A percentile compares a stretch with the other conserved stretches of the same genome.
phyloP scores from a whole-genome alignment of 192 early-diverging fungal genomes.

The Funneliformis mosseae region DNA sequence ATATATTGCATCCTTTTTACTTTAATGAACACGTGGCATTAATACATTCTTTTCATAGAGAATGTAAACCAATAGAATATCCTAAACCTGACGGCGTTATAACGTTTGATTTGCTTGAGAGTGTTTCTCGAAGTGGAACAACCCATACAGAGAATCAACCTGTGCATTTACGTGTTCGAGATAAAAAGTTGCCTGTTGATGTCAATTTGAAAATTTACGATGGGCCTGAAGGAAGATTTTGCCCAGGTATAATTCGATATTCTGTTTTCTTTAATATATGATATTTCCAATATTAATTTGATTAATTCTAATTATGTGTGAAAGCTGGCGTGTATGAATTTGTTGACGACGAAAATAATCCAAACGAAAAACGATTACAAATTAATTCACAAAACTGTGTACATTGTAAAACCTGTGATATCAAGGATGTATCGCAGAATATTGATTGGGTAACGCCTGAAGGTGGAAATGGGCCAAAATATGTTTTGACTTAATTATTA shows the following conservation, averaged over 20 bases:
- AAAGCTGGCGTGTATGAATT: slow-evolving; percentile 96
- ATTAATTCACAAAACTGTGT: slow-evolving; percentile 98
- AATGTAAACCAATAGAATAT: slow-evolving; percentile 87
- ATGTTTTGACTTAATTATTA: slow-evolving; percentile 37
- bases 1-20: neutral
- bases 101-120: slow-evolving; percentile 94
- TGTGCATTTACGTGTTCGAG: slow-evolving; percentile 82
- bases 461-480: slow-evolving; percentile 49
- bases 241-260: slow-evolving; percentile 88
- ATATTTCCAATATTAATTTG: too few species aligned
- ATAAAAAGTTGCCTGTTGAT: slow-evolving; percentile 77
- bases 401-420: slow-evolving; percentile 99
- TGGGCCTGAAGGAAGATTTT: slow-evolving; percentile 95
- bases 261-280: too few species aligned
- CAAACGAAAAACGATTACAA: slow-evolving; percentile 89
- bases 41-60: slow-evolving; percentile 36
- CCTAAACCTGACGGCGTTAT: slow-evolving; percentile 96
- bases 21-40: neutral
- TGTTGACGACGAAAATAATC: slow-evolving; percentile 88
- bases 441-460: slow-evolving; percentile 96
- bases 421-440: slow-evolving; percentile 98
- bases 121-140: slow-evolving; percentile 89
- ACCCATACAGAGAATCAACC: slow-evolving; percentile 95
- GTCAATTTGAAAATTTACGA: slow-evolving; percentile 84
- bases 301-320: slow-evolving; percentile 11